A percentile compares a stretch with the other conserved stretches of the same genome.
phyloP scores from a whole-genome alignment of 2,329 filamentous ascomycete genomes.

The Drechslera avenae region DNA sequence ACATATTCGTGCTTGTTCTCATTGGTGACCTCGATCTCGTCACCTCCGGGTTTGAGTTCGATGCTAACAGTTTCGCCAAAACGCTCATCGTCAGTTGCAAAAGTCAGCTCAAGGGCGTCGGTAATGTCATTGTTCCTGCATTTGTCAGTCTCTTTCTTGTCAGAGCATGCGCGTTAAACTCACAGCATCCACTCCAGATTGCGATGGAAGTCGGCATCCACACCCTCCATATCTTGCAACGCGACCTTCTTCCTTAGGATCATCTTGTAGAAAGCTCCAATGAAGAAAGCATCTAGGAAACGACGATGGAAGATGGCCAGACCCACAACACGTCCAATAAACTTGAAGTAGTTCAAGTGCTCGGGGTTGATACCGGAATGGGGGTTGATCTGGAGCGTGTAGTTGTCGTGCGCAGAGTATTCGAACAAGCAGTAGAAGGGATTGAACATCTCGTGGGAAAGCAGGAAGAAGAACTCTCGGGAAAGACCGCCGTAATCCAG shows the following conservation, averaged over 20 bases:
- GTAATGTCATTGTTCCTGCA: conserved; percentile 88
- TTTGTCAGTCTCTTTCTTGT: conserved; percentile 7
- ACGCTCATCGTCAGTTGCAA: conserved; percentile 95
- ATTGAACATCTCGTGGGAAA: conserved; percentile 99
- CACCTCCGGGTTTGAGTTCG: conserved; percentile 87
- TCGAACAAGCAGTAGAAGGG: conserved; percentile 99
- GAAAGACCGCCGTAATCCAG: conserved; percentile 97
- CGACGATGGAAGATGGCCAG: conserved; percentile 97
- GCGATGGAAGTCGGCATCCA: conserved; percentile 96
- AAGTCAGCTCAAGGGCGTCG: conserved; percentile 91
- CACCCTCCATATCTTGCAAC: conserved; percentile 96
- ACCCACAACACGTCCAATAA: conserved; percentile 96
- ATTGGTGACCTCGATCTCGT: conserved; percentile 94
- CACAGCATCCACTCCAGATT: conserved; percentile 93
- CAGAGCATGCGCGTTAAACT: conserved; percentile 30
- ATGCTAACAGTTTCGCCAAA: conserved; percentile 95
- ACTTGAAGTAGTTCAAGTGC: conserved; percentile 99
- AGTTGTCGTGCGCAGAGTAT: conserved; percentile 99
- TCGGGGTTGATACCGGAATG: conserved; percentile 99
- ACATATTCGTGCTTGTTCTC: conserved; percentile 99
- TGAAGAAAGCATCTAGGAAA: conserved; percentile 98
- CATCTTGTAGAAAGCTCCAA: conserved; percentile 99
- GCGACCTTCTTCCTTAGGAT: conserved; percentile 90
- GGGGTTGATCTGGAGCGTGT: conserved; percentile 98
- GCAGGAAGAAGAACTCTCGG: conserved; percentile 96